Evolutionary conservation across 768 basidiomycete species (phyloP), one percentile per base, ranked within the genome.

Genomic region (Termitomyces sp.): DNA sequence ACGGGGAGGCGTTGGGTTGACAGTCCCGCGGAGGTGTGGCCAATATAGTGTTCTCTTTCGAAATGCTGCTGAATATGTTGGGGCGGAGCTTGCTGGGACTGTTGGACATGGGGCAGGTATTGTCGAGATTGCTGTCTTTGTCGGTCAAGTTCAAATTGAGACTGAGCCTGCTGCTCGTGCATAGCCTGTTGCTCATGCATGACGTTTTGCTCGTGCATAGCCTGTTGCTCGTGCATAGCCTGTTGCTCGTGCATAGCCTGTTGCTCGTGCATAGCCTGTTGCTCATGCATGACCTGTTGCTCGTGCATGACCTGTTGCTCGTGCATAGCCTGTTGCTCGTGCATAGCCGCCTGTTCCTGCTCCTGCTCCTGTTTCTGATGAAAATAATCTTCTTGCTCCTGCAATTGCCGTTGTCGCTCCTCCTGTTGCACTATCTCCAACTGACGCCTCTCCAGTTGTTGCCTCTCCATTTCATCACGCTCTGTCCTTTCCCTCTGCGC

Each of bases 401-500:
- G 65, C n/a, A 64, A 25, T 25, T 25, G 25, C 25, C 25, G 25
- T 25, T 25, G 25, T 25, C 25, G 25, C 25, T 25, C 25, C 25
- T 25, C 63, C 63, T 68, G 65, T 56, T 67, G 62, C 46, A 62
- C 61, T 48, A 61, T 53, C 60, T 67, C 66, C 65, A 61, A 40
- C 34, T 67, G 59, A n/a, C 61, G 63, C 53, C 67, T 69, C 32
- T 70, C 68, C 57, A 63, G 7, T 14, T 48, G 29, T 34, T 60
- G 65, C 50, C 66, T 69, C 42, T 70, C 68, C 55, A 61, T 73
- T 63, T 48, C 67, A 65, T 49, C 64, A 62, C 62, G 56, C 70
- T 66, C 63, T 72, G 72, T 57, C 31, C 71, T 64, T 42, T 74
- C 71, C 47, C 72, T 68, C 52, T 72, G 66, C 20, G 47, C 61